These are phyloP conservation scores for Neurospora tetrasperma DNA, from an alignment of 495 filamentous ascomycete species.

Conservation along the genomic window DNA sequence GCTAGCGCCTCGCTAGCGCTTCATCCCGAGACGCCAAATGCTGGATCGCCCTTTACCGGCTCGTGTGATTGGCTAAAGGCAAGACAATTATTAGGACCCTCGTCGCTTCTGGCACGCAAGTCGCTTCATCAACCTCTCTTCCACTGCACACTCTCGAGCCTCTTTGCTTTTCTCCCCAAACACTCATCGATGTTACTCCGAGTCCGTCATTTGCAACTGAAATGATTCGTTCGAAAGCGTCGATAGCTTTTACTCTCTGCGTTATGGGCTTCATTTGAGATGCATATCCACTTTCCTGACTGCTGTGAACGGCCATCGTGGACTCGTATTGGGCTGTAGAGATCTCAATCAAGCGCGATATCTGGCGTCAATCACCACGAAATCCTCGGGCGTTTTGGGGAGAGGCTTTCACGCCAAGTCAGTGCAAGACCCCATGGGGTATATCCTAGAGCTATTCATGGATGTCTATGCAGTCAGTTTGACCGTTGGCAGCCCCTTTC, in stretches of 20 bases:
- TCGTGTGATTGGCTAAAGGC: slow-evolving; percentile 15
- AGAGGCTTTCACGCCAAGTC: not conserved
- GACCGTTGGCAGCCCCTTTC: slow-evolving; percentile 7
- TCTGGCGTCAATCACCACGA: not conserved
- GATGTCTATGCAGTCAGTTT: slow-evolving; percentile 9
- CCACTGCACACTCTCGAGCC: not conserved
- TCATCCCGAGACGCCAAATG: slow-evolving; percentile 27
- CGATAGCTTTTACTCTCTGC: not conserved
- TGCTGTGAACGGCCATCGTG: not conserved
- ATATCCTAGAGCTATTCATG: not conserved
- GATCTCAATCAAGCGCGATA: not conserved
- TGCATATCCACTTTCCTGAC: not conserved
- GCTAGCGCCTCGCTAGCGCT: slow-evolving; percentile 24
- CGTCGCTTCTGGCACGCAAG: slow-evolving; percentile 22
- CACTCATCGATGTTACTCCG: not conserved
- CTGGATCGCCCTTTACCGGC: slow-evolving; percentile 17
- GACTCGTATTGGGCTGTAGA: not conserved
- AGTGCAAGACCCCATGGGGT: slow-evolving; percentile 10
- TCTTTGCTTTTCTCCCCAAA: not conserved
- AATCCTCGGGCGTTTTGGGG: not conserved
- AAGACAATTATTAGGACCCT: slow-evolving; percentile 5
- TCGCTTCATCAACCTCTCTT: slow-evolving; percentile 21
- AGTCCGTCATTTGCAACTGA: not conserved
- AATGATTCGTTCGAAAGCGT: not conserved
- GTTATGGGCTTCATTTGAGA: not conserved